Base-by-base conservation (phyloP, 1,139 yeast genomes). In the Taiozyma sp. region DNA sequence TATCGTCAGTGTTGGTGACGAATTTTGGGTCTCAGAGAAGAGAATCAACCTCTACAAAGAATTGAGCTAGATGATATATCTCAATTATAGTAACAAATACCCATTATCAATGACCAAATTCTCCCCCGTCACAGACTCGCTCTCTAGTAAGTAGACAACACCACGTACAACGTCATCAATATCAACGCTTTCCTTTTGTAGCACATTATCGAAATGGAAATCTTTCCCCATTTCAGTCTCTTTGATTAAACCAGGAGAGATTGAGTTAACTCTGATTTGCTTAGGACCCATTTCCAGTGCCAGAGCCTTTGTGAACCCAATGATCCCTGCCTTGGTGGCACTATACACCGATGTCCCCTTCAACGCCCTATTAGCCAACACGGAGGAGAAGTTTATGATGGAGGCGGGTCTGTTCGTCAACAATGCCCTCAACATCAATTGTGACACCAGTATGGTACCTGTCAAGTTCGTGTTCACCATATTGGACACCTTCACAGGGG, bases 281-380 rank as follows among this genome's bases (percentile, higher is more conserved):
- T 70, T 66, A 1, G 73, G 51, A 12, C 76, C 77, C 52, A 87
- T 67, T 60, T 93, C 99, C 3, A 67, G 62, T 0, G 93, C 84
- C 45, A 90, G 65, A 0, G 86, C 71, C 45, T 72, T 69, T 0
- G 96, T 80, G 60, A 90, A 86, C 6, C 87, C 89, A 46, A 79
- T 63, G 14, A 87, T 59, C 0, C 96, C 98, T 0, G 91, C 87
- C 65, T 93, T 93, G 48, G 90, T 75, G 0, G 96, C 93, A 1
- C 90, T 75, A 65, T 93, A 93, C 0, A 87, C 84, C 0, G 87
- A 61, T 0, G 96, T 81, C 0, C 98, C 98, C 57, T 73, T 69
- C 1, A 74, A 57, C 4, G 67, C 79, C 52, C 55, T 72, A 53
- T 55, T 57, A 0, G 88, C 87, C 29, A 92, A 70, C 4, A 87